Percentiles rank a stretch among this genome's conserved stretches.
phyloP scores from a whole-genome alignment of 176 grass and related monocot species.

The Musa troglodytarum region DNA sequence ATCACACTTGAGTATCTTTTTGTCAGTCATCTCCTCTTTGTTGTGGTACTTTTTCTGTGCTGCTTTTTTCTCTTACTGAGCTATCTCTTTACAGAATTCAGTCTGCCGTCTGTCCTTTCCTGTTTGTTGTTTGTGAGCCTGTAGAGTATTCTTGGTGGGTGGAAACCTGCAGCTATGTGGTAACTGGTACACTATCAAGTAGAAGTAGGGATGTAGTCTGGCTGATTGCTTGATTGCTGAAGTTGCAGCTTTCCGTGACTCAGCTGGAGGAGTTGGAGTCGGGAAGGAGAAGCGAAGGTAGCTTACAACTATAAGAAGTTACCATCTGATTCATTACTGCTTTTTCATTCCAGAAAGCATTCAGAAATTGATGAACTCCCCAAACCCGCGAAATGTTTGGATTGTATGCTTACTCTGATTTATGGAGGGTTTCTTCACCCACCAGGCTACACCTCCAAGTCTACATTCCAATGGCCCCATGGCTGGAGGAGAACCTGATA shows the following conservation, averaged over 20 bases:
- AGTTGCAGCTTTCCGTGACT: too few species aligned
- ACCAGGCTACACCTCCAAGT: neutral
- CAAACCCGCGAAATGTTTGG: too few species aligned
- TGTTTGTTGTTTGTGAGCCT: neutral
- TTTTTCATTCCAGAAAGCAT: too few species aligned
- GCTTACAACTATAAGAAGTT: neutral
- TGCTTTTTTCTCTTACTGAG: neutral
- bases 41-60: neutral
- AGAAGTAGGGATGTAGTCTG: neutral
- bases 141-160: neutral
- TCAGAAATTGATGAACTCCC: too few species aligned
- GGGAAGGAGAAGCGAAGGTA: too few species aligned
- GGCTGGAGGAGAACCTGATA: neutral
- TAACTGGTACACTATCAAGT: neutral
- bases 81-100: neutral
- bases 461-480: constrained; percentile 5
- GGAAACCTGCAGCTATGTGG: neutral
- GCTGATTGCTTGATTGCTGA: neutral
- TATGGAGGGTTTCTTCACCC: neutral
- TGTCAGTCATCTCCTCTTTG: too few species aligned
- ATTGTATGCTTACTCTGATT: neutral
- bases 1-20: too few species aligned
- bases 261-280: too few species aligned
- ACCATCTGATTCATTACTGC: too few species aligned
- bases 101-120: neutral